Evolutionary conservation across 805 yeast species (phyloP).

Genomic region (Barnettozyma siamensis): DNA sequence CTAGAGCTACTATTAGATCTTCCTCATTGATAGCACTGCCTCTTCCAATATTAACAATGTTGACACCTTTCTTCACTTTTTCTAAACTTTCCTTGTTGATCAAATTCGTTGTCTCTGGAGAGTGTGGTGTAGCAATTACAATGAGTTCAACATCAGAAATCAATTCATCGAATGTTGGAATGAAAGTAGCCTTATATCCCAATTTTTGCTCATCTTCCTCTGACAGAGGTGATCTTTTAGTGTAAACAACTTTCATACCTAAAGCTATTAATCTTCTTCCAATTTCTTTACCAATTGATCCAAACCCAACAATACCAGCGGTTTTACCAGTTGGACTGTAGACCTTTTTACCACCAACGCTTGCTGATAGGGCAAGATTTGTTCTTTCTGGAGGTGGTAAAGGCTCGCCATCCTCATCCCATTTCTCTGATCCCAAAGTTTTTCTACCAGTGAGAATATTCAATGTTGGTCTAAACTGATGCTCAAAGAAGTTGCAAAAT

Average conservation of each 20-base stretch:
- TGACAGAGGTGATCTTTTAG: constrained; percentile 45
- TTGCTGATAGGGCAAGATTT: constrained; percentile 36
- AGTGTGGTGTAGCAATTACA: constrained; percentile 63
- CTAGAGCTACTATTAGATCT: constrained; percentile 56
- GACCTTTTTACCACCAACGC: constrained; percentile 40
- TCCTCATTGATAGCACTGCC: constrained; percentile 64
- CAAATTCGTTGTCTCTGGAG: constrained; percentile 49
- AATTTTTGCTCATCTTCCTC: constrained; percentile 31
- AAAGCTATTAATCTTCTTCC: constrained; percentile 49
- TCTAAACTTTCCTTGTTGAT: constrained; percentile 43
- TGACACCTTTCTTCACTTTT: constrained; percentile 45
- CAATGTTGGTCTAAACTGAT: constrained; percentile 31
- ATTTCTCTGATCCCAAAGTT: constrained; percentile 27
- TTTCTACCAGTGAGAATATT: constrained; percentile 43
- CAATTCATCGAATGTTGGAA: constrained; percentile 39
- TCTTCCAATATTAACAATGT: constrained; percentile 71
- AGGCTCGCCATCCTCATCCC: constrained; percentile 31
- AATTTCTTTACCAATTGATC: constrained; percentile 64
- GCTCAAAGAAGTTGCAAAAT: constrained; percentile 44
- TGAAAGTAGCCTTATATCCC: constrained; percentile 41
- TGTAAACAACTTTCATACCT: constrained; percentile 61
- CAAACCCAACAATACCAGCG: constrained; percentile 68
- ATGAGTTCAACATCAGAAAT: constrained; percentile 45
- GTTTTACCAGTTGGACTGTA: constrained; percentile 51
- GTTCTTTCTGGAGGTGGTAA: constrained; percentile 27